These are phyloP conservation scores for Blastocystis sp. DNA, from an alignment of 352 stramenopile species.

Conservation along the genomic window DNA sequence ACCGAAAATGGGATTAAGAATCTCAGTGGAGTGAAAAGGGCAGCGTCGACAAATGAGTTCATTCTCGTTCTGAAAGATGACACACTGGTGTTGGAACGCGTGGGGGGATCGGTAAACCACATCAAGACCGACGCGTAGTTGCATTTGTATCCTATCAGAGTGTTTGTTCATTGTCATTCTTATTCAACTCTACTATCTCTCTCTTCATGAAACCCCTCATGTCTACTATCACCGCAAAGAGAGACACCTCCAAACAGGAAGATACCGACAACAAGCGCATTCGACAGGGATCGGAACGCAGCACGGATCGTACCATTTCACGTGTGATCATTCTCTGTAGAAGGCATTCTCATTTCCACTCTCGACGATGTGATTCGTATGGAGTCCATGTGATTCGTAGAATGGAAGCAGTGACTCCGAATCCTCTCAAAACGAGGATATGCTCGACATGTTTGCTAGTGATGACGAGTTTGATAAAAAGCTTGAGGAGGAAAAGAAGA, in stretches of 20 bases:
- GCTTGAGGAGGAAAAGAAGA: conserved; percentile 54
- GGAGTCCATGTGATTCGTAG: not conserved
- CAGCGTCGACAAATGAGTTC: not conserved
- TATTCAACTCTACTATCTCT: too few relatives aligned
- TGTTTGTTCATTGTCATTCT: too few relatives aligned
- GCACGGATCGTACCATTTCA: too few relatives aligned
- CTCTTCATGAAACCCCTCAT: not conserved
- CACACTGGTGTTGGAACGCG: not conserved
- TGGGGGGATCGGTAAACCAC: not conserved
- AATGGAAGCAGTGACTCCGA: not conserved
- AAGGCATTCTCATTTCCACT: too few relatives aligned
- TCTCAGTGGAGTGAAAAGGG: not conserved
- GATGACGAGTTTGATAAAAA: conserved; percentile 64
- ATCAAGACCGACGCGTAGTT: too few relatives aligned
- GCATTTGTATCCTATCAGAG: too few relatives aligned
- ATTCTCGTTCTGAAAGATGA: not conserved
- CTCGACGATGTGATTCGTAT: too few relatives aligned
- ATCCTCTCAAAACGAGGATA: conserved; percentile 61
- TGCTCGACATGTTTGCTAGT: conserved; percentile 76
- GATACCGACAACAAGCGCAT: too few relatives aligned
- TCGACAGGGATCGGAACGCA: too few relatives aligned
- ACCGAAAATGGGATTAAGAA: not conserved
- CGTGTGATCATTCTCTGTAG: too few relatives aligned
- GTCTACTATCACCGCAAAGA: too few relatives aligned
- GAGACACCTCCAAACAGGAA: too few relatives aligned